These are phyloP conservation scores for Globisporangium canariense DNA, from an alignment of 352 stramenopile species.

Conservation along the genomic window DNA sequence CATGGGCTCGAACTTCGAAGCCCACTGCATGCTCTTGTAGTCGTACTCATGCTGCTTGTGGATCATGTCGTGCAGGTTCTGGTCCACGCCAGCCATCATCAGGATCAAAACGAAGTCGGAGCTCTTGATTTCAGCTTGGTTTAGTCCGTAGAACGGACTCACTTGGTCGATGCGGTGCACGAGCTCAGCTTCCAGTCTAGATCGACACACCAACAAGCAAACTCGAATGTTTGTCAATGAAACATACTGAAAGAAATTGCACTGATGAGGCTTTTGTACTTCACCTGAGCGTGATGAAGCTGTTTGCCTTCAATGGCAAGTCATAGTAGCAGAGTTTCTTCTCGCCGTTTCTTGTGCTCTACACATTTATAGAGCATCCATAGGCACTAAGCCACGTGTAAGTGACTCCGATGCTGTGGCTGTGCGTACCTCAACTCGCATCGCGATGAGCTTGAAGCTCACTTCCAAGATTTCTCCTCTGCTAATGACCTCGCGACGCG, in stretches of 20 bases:
- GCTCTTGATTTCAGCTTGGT: conserved; percentile 22
- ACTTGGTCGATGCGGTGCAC: conserved; percentile 36
- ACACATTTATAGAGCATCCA: too few species aligned
- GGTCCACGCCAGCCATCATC: conserved; percentile 52
- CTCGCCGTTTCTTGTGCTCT: conserved; percentile 33
- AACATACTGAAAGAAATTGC: too few species aligned
- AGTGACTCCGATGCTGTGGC: too few species aligned
- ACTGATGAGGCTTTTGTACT: too few species aligned
- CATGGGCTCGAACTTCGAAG: conserved; percentile 35
- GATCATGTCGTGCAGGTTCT: conserved; percentile 61
- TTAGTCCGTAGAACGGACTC: conserved; percentile 47
- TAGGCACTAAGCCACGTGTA: too few species aligned
- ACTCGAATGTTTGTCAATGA: too few species aligned
- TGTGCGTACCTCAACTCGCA: conserved; percentile 49
- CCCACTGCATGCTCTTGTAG: conserved; percentile 40
- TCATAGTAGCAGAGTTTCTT: conserved; percentile 70
- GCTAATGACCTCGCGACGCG: conserved; percentile 32
- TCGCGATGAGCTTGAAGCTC: conserved; percentile 60
- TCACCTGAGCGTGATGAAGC: conserved; percentile 49
- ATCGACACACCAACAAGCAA: background rate
- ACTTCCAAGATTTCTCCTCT: conserved; percentile 52
- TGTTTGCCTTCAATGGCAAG: conserved; percentile 38
- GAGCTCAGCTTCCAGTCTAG: conserved; percentile 50
- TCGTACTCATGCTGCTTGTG: conserved; percentile 53
- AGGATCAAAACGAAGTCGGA: conserved; percentile 57